These are phyloP conservation scores for Neurospora sp. DNA, from an alignment of 495 filamentous ascomycete species.

Conservation along the genomic window DNA sequence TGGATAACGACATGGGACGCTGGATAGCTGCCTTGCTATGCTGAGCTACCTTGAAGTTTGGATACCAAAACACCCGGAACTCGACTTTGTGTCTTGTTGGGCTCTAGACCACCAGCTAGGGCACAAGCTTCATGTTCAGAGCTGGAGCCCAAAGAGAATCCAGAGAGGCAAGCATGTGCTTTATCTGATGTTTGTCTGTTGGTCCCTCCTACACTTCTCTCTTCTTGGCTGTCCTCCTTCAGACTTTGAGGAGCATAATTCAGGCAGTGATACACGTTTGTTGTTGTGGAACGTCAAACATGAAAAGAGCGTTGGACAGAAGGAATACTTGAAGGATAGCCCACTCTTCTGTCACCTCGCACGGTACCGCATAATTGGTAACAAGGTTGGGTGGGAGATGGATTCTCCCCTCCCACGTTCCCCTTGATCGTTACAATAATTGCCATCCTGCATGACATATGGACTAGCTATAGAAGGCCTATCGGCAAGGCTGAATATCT, in stretches of 20 bases:
- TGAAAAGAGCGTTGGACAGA: background rate
- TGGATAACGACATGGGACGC: background rate
- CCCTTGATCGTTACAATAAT: background rate
- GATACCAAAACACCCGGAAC: background rate
- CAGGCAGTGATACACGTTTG: background rate
- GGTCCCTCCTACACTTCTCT: background rate
- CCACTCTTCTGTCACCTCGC: background rate
- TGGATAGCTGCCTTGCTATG: background rate
- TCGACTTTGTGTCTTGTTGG: background rate
- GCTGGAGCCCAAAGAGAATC: background rate
- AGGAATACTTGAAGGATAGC: background rate
- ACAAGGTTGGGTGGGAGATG: background rate
- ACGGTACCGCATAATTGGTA: background rate
- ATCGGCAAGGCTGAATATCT: background rate
- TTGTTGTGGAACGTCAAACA: background rate
- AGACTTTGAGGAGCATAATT: background rate
- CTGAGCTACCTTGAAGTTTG: background rate
- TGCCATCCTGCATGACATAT: background rate
- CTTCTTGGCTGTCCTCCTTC: background rate
- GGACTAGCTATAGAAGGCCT: background rate
- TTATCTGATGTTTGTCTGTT: background rate
- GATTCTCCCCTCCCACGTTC: background rate
- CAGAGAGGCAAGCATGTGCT: background rate
- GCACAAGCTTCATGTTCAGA: background rate
- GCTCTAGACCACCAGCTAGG: background rate